Base-by-base conservation (phyloP, 2,329 filamentous ascomycete species). In the Fusarium albidum region DNA sequence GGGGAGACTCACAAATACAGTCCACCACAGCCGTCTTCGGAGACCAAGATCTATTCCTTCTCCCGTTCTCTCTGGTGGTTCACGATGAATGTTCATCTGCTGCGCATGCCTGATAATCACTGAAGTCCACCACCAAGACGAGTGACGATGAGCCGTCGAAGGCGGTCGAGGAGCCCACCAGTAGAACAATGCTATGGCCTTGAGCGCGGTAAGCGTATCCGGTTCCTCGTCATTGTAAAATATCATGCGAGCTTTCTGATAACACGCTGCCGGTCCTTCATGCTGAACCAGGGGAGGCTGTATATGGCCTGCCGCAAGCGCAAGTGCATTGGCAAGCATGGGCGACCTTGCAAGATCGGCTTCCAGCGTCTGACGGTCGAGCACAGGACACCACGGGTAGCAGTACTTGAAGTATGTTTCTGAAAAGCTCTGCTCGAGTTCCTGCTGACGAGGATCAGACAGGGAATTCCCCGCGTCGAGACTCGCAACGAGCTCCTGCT, bases 81-180 rank as follows among this genome's bases (percentile, higher is more conserved):
- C 75, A 3, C 74, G 71, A 37, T 78, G 76, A 7, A 78, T 64
- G 31, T 75, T 75, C 64, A 77, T 72, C 49, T 79, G 75, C 47
- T 79, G 76, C 3, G 74, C 75, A 49, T 76, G 73, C 11, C 76
- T 63, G 15, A 79, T 77, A 12, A 75, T 68, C 4, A 77, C 70
- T 3, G 72, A 73, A 0, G 74, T 78, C 76, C 76, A 78, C 76
- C 76, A 78, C 75, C 75, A 78, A 17, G 73, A 73, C 2, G 74
- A 71, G 55, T 78, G 70, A 3, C 72, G 68, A 41, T 75, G 71
- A 3, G 74, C 72, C 2, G 68, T 70, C 2, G 71, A 69, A 1
- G 76, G 75, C 28, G 71, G 64, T 0, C 70, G 65, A 7, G 76
- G 73, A 4, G 74, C 73, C 75, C 75, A 78, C 76, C 76, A 78